A percentile compares a stretch with the other conserved stretches of the same genome.
phyloP scores from a whole-genome alignment of 768 basidiomycete genomes.

The Xanthoconium purpureum region DNA sequence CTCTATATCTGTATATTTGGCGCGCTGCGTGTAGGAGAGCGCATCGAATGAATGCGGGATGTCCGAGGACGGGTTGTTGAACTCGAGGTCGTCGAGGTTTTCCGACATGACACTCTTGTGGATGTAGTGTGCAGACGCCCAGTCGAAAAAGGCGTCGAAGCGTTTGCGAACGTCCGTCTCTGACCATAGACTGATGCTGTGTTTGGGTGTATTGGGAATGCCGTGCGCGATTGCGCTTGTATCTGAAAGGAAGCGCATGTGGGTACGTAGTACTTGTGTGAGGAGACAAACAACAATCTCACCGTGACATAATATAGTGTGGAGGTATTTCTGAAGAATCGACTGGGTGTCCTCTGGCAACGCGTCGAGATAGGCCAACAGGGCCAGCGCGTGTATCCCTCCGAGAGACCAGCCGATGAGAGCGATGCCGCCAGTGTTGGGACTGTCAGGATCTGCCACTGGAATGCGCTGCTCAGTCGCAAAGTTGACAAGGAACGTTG shows the following conservation, averaged over 20 bases:
- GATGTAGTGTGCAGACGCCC: slow-evolving; percentile 13
- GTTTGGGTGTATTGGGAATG: neutral
- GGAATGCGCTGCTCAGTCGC: slow-evolving; percentile 17
- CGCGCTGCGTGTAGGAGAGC: slow-evolving; percentile 12
- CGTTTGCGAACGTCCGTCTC: slow-evolving; percentile 8
- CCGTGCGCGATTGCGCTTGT: slow-evolving; percentile 2
- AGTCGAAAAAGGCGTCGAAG: slow-evolving; percentile 14
- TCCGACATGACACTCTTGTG: slow-evolving; percentile 18
- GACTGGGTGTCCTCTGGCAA: slow-evolving; percentile 1
- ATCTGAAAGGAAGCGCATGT: slow-evolving; percentile 5
- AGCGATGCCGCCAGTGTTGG: slow-evolving; percentile 11
- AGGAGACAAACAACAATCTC: neutral
- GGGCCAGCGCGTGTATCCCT: slow-evolving; percentile 7
- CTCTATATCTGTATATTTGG: slow-evolving; percentile 6
- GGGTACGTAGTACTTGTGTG: neutral
- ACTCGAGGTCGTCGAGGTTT: slow-evolving; percentile 17
- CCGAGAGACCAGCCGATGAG: slow-evolving; percentile 23
- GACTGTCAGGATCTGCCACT: neutral
- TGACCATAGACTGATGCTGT: neutral
- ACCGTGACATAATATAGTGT: slow-evolving; percentile 21
- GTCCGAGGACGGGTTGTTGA: neutral
- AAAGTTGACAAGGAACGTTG: slow-evolving; percentile 16
- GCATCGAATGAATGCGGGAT: slow-evolving; percentile 11
- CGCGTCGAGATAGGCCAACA: slow-evolving; percentile 16
- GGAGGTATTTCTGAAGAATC: slow-evolving; percentile 16